Percentiles rank a stretch among this genome's conserved stretches.
phyloP scores from a whole-genome alignment of 2,329 filamentous ascomycete species.

The Pseudogymnoascus sp. region DNA sequence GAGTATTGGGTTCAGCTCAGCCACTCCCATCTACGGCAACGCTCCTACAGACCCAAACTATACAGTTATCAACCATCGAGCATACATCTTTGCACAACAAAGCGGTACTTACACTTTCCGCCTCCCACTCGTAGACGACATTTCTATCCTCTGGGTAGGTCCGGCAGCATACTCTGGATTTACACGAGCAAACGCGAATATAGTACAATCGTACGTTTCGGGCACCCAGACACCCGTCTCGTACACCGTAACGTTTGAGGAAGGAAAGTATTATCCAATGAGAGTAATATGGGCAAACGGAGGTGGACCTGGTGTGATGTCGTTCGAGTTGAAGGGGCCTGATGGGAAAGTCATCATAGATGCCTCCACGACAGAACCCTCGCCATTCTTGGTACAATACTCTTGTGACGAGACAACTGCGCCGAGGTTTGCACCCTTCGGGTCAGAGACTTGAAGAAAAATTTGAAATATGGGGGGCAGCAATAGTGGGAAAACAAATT shows the following conservation, averaged over 20 bases:
- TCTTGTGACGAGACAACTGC: slow-evolving; percentile 11
- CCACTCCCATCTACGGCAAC: slow-evolving; percentile 9
- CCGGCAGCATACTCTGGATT: slow-evolving; percentile 19
- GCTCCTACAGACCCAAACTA: neutral
- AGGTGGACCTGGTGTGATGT: neutral
- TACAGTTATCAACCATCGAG: slow-evolving; percentile 18
- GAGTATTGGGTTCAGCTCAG: neutral
- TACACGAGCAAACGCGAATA: slow-evolving; percentile 17
- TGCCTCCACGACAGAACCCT: neutral
- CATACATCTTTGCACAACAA: slow-evolving; percentile 16
- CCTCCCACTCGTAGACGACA: slow-evolving; percentile 20
- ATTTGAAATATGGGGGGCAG: neutral
- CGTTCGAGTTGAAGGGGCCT: neutral
- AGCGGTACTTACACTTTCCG: slow-evolving; percentile 23
- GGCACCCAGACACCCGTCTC: neutral
- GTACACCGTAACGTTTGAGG: neutral
- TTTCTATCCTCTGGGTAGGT: slow-evolving; percentile 23
- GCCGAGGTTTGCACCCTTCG: slow-evolving; percentile 1
- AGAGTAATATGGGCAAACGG: neutral
- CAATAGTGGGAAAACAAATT: neutral
- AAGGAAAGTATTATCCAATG: slow-evolving; percentile 1
- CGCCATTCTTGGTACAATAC: slow-evolving; percentile 8
- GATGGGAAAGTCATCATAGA: slow-evolving; percentile 2
- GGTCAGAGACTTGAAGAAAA: slow-evolving; percentile 6
- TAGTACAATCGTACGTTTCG: neutral